Evolutionary conservation across 768 basidiomycete genomes (phyloP).

Genomic region (Rhizopogon vesiculosus): DNA sequence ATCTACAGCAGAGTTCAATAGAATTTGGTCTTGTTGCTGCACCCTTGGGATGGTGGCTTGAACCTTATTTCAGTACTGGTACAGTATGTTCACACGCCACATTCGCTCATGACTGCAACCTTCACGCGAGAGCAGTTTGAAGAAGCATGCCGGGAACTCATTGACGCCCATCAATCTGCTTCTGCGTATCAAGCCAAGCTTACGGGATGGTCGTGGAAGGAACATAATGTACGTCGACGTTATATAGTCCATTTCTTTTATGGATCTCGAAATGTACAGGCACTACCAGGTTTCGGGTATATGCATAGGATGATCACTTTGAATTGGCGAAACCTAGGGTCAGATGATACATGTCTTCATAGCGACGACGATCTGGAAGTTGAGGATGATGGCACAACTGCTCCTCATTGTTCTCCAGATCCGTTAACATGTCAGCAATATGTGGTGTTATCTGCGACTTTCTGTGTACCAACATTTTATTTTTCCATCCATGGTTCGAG

Average conservation of each 20-base stretch:
- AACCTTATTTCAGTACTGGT: conserved; percentile 50
- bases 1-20: conserved; percentile 34
- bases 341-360: conserved; percentile 4
- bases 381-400: conserved; percentile 37
- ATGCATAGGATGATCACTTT: conserved; percentile 36
- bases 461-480: conserved; percentile 80
- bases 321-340: conserved; percentile 5
- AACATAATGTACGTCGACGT: conserved; percentile 44
- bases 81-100: conserved; percentile 38
- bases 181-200: conserved; percentile 7
- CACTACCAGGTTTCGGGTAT: conserved; percentile 38
- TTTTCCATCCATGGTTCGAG: conserved; percentile 66
- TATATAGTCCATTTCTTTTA: conserved; percentile 9
- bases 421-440: conserved; percentile 54
- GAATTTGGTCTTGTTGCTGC: conserved; percentile 15
- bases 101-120: conserved; percentile 19
- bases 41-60: conserved; percentile 42
- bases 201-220: conserved; percentile 57
- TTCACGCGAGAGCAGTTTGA: conserved; percentile 58
- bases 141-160: conserved; percentile 48
- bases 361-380: conserved; percentile 13
- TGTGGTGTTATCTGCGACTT: conserved; percentile 74
- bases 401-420: conserved; percentile 17
- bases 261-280: conserved; percentile 19
- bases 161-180: conserved; percentile 24